Base-by-base conservation (phyloP, 2,329 filamentous ascomycete species). In the Xylariaceae sp. region DNA sequence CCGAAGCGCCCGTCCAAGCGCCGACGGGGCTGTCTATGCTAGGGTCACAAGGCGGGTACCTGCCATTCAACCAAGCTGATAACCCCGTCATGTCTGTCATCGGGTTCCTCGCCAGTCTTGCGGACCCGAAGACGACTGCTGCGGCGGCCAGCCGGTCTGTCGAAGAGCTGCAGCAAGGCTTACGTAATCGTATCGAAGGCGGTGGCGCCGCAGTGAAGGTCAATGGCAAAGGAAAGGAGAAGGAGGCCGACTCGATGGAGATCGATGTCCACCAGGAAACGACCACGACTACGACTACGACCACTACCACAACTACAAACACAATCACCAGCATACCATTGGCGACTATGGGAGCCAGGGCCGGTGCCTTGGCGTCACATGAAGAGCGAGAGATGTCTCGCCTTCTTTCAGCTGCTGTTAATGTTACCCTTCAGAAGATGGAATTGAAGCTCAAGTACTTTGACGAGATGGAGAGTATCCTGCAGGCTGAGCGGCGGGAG, bases 61-160 rank as follows among this genome's bases (percentile, higher is more conserved):
- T 95, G 31, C 92, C 92, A 0, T 92, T 97, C 62, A 89, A 79
- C 60, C 87, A 94, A 59, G 82, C 85, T 11, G 92, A 98, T 56
- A 98, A 97, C 62, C 90, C 94, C 0, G 87, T 98, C 47, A 83
- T 98, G 76, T 95, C 89, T 14, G 92, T 97, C 2, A 86, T 98
- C 52, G 85, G 86, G 38, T 98, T 96, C 70, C 73, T 98, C 9
- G 90, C 90, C 34, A 86, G 88, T 48, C 77, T 98, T 43, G 87
- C 89, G 2, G 89, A 96, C 50, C 90, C 92, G 1, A 82, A 81
- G 31, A 88, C 90, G 48, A 89, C 92, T 2, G 90, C 92, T 1
- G 89, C 88, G 0, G 90, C 92, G 1, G 89, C 90, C 7, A 88
- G 84, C 52, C 88, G 85, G 53, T 92, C 87, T 15, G 85, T 94